Conservation (phyloP, 2,329 filamentous ascomycete genomes). For the Salinomyces thailandicus region DNA sequence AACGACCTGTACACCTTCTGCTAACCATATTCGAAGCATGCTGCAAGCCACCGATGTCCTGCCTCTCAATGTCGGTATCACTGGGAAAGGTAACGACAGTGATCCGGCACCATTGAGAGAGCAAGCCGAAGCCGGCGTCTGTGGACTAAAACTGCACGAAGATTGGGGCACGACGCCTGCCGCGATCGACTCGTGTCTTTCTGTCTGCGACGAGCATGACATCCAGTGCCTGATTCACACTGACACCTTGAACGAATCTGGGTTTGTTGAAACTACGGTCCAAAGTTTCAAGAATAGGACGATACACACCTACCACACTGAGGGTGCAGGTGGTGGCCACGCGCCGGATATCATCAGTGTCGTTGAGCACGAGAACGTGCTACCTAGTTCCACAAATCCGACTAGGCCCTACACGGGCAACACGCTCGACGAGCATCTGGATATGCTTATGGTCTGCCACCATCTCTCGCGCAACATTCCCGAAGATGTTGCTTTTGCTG, state of each 20-base stretch:
- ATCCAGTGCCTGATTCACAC: conserved; percentile 92
- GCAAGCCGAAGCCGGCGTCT: conserved; percentile 72
- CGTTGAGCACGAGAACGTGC: conserved; percentile 77
- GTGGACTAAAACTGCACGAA: conserved; percentile 88
- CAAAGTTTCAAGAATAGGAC: conserved; percentile 74
- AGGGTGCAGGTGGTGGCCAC: conserved; percentile 88
- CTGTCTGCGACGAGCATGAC: conserved; percentile 76
- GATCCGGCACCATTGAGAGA: conserved; percentile 60
- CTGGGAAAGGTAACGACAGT: conserved; percentile 86
- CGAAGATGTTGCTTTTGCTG: conserved; percentile 91
- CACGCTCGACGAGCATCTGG: conserved; percentile 89
- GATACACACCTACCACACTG: conserved; percentile 95
- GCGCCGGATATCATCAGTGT: conserved; percentile 93
- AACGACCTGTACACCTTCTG: conserved; percentile 85
- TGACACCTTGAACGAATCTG: conserved; percentile 90
- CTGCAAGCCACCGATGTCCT: conserved; percentile 73
- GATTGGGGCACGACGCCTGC: conserved; percentile 91
- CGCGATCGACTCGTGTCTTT: conserved; percentile 77
- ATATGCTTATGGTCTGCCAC: conserved; percentile 98
- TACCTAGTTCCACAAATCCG: conserved; percentile 85
- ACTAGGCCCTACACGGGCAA: conserved; percentile 84
- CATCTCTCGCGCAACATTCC: conserved; percentile 86
- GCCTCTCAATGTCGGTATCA: conserved; percentile 82
- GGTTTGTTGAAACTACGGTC: conserved; percentile 90
- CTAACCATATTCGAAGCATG: conserved; percentile 76